Base-by-base conservation (phyloP, 2,329 filamentous ascomycete species). In the Chrysoporthe puriensis region DNA sequence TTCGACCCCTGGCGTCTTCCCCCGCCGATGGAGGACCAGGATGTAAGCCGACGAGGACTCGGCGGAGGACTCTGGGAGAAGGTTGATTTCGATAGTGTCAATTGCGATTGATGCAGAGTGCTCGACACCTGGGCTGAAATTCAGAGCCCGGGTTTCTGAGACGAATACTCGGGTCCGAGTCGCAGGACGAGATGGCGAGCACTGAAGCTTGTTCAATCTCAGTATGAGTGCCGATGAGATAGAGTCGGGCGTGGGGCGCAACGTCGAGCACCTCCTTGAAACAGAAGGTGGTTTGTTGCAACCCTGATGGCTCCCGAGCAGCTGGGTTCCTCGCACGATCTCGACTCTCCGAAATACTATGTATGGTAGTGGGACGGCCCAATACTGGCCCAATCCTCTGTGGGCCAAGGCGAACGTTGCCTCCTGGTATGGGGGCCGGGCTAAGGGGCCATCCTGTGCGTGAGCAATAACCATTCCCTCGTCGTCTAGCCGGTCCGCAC, bases 221-320 rank as follows among this genome's bases (percentile, higher is more conserved):
- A 34, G 21, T 26, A 8, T 21, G 8, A 46, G 2, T 62, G 14
- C 44, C 34, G 26, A 34, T n/a, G 26, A 50, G 44, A n/a, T 40
- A n/a, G 44, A 46, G 59, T 36, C 16, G 16, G 59, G 26, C 59
- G 43, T 34, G 43, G 60, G 60, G 60, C 60, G 43, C 43, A 62
- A 26, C 60, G 50, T 62, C 18, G 50, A n/a, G 7, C 57, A 56
- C 62, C 62, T 63, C 62, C 62, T 63, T 66, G 60, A 63, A 63
- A 64, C 64, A 36, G 65, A 59, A 63, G 58, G 63, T 57, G 62
- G 64, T 42, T 56, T 59, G 56, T 62, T 59, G 56, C 42, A 44
- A 58, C 50, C 48, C 36, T 43, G 50, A 58, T 67, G 50, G 34
- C 44, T 63, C 36, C 60, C 46, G 26, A 48, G 54, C 36, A 61